A percentile compares a stretch with the other conserved stretches of the same genome.
Conservation (phyloP, 768 basidiomycete species). For the Floccularia luteovirens region DNA sequence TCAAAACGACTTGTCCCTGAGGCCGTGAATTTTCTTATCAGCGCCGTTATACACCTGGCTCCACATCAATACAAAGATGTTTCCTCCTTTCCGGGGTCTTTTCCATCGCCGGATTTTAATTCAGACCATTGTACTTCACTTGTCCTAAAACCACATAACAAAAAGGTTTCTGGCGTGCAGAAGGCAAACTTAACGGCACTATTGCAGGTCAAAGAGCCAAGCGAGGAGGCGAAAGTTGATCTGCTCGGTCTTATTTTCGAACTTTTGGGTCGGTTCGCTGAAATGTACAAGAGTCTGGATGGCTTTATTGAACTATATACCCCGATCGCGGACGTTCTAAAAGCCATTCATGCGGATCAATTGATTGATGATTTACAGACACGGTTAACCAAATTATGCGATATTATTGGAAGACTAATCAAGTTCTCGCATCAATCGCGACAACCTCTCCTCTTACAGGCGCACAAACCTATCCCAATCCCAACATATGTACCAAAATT, state of each 20-base stretch:
- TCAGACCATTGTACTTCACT: conserved; percentile 34
- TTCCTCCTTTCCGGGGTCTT: conserved; percentile 53
- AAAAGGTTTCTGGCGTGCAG: conserved; percentile 26
- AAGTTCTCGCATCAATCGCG: conserved; percentile 70
- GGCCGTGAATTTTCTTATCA: conserved; percentile 73
- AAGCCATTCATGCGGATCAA: conserved; percentile 34
- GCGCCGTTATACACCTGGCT: conserved; percentile 63
- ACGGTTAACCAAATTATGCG: conserved; percentile 33
- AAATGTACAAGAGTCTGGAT: conserved; percentile 69
- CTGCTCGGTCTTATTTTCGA: conserved; percentile 55
- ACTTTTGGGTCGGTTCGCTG: conserved; percentile 61
- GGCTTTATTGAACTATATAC: conserved; percentile 83
- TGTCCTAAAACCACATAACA: conserved; percentile 32
- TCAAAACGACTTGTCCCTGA: conserved; percentile 90
- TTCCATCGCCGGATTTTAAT: conserved; percentile 66
- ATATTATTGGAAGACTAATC: conserved; percentile 53
- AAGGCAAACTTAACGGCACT: conserved; percentile 43
- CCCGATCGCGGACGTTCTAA: conserved; percentile 58
- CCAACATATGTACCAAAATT: conserved; percentile 93
- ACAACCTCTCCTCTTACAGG: conserved; percentile 75
- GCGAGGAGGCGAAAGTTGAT: conserved; percentile 68
- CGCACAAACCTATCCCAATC: conserved; percentile 95
- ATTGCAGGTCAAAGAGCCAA: conserved; percentile 22
- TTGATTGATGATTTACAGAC: conserved; percentile 50
- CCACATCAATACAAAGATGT: conserved; percentile 47